Evolutionary conservation across 805 yeast species (phyloP).

Genomic region (Lachancea waltii): DNA sequence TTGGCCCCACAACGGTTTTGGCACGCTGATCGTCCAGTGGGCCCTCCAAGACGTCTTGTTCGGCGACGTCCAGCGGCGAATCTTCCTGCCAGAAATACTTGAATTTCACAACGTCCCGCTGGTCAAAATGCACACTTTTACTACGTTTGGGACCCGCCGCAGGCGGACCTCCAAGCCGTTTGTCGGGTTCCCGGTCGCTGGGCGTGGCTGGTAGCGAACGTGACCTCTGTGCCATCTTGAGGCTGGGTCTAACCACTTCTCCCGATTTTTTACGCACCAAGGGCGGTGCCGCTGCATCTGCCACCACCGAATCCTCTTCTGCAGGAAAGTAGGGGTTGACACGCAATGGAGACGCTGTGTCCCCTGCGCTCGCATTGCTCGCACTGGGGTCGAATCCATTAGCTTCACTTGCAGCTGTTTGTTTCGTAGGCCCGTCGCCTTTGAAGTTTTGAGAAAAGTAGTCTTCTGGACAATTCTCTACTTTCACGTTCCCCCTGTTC

Average conservation of each 20-base stretch:
- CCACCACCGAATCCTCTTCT: slow-evolving; percentile 1
- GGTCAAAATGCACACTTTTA: slow-evolving; percentile 78
- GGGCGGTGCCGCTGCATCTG: slow-evolving; percentile 10
- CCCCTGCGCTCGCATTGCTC: background rate
- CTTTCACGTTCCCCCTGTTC: slow-evolving; percentile 13
- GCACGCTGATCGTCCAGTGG: slow-evolving; percentile 24
- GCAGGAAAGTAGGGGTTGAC: slow-evolving; percentile 7
- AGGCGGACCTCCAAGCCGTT: slow-evolving; percentile 1
- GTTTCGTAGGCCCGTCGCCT: too few relatives aligned
- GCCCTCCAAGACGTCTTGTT: slow-evolving; percentile 29
- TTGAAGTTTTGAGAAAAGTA: slow-evolving; percentile 1
- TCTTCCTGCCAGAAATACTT: slow-evolving; percentile 68
- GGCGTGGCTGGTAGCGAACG: slow-evolving; percentile 40
- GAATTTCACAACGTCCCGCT: slow-evolving; percentile 47
- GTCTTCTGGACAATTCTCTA: slow-evolving; percentile 1
- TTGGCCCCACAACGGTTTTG: too few relatives aligned
- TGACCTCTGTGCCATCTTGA: slow-evolving; percentile 26
- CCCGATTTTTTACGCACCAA: slow-evolving; percentile 77
- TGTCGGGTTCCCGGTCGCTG: slow-evolving; percentile 7
- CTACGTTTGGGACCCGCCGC: slow-evolving; percentile 31
- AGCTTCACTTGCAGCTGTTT: too few relatives aligned
- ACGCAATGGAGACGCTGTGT: slow-evolving; percentile 1
- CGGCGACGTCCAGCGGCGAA: slow-evolving; percentile 62
- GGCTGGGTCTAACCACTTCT: slow-evolving; percentile 48
- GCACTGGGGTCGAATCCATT: too few relatives aligned